Base-by-base conservation (phyloP, 192 early-diverging fungal species). In the Coemansia sp. region DNA sequence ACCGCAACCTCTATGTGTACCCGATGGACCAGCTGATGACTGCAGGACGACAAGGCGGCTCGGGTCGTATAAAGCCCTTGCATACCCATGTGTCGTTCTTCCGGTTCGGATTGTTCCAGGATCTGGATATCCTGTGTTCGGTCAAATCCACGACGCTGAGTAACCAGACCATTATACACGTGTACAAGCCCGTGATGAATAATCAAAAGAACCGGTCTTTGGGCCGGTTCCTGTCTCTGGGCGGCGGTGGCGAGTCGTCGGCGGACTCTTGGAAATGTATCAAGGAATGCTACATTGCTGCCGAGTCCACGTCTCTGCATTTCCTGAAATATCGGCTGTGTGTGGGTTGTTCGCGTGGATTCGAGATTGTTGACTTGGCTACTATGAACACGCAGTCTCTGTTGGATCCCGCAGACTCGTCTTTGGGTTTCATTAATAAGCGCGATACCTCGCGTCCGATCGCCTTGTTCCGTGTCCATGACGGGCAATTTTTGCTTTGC, bases 221-320 rank as follows among this genome's bases (percentile, higher is more conserved):
- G 50, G 85, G 86, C 5, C 70, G 82, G 2, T 80, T 85, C 46
- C 66, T 78, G 41, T 75, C 79, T 19, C 68, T 78, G 32, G 71
- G 80, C 32, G 55, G 50, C 10, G 50, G 50, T 19, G 69, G 62
- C 39, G 73, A 76, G 57, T 75, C 80, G 21, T 61, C 63, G 21
- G 80, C 72, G 11, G 73, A 86, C 57, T 84, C 75, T 57, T 80
- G 78, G 72, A 74, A 73, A 53, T 76, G 73, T 37, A 89, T 87
- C 81, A 86, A 94, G 86, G 94, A 98, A 70, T 92, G 95, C 68
- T 98, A 97, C 74, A 93, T 97, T 74, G 94, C 95, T 9, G 87
- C 91, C 32, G 95, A 97, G 86, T 87, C 92, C 23, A 90, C 85
- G 29, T 93, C 92, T 12, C 84, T 98, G 64, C 91, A 96, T 70